These are phyloP conservation scores for Claviceps sorghi DNA, from an alignment of 2,329 filamentous ascomycete species.

Conservation along the genomic window DNA sequence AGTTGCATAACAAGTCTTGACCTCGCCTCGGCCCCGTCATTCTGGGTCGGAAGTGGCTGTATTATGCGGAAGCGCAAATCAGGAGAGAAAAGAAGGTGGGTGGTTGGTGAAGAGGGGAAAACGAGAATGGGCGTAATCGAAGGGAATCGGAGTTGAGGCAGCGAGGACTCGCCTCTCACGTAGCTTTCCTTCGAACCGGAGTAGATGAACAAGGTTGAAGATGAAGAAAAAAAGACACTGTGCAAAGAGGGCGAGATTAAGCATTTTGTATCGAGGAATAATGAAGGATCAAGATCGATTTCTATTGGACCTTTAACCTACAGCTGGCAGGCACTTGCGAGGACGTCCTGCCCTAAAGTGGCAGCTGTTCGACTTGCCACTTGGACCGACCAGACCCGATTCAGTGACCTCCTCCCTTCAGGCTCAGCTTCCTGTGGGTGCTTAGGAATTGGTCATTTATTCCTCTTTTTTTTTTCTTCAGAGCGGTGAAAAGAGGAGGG, in stretches of 20 bases:
- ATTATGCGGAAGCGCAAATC: neutral
- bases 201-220: neutral
- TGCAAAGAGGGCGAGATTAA: conserved; percentile 2
- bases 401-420: neutral
- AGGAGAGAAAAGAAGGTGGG: neutral
- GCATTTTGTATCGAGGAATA: neutral
- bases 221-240: neutral
- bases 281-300: neutral
- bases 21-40: conserved; percentile 4
- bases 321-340: conserved; percentile 5
- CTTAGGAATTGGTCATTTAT: no score
- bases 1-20: neutral
- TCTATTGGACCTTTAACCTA: neutral
- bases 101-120: neutral
- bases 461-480: no score
- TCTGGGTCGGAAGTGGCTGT: conserved; percentile 5
- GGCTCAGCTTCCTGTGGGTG: neutral
- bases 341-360: conserved; percentile 2
- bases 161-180: neutral
- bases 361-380: conserved; percentile 2
- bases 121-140: neutral
- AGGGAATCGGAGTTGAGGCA: neutral
- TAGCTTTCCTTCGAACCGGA: neutral
- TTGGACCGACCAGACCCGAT: neutral
- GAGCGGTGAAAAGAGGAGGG: no score